Base-by-base conservation (phyloP, 306 rosid genomes). In the Prunus armeniaca region DNA sequence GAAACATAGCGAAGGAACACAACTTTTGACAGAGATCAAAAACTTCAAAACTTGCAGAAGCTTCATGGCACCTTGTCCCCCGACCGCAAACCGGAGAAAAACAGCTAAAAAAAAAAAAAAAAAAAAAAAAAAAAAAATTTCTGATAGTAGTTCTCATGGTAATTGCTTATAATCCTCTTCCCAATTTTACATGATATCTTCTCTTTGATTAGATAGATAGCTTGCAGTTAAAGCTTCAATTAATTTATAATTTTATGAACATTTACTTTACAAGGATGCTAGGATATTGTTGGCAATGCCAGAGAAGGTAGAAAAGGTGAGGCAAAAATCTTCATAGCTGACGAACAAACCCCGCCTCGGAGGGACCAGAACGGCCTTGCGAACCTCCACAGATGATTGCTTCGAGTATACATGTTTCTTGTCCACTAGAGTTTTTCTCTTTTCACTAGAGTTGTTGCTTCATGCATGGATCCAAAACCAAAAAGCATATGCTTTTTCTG, bases 1-100 rank as follows among this genome's bases (percentile, higher is more conserved):
- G 83, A 80, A 81, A 77, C 69, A 85, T 55, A 38, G 82, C 9
- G 93, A 88, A 80, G 91, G 85, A 69, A 76, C 86, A 41, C 75
- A 76, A 68, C 64, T 81, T 75, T 85, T 90, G 83, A 77, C 82
- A 57, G 87, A 77, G 79, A 81, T 83, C n/a, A n/a, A n/a, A n/a
- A 76, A 83, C 87, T 62, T 62, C 78, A 83, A 58, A 84, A 83
- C 76, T 71, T 90, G 75, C 72, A 79, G 82, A 86, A 81, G 75
- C 88, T 88, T 50, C 79, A n/a, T n/a, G 78, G 65, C 83, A 82
- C 28, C 78, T 81, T 62, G 85, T 88, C 45, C n/a, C n/a, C n/a
- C n/a, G n/a, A n/a, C n/a, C n/a, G n/a, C n/a, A n/a, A n/a, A n/a
- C n/a, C 58, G 30, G 71, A 77, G 70, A 80, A 61, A 41, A 76